Base-by-base conservation (phyloP, 805 yeast genomes). In the Ogataea neopini region DNA sequence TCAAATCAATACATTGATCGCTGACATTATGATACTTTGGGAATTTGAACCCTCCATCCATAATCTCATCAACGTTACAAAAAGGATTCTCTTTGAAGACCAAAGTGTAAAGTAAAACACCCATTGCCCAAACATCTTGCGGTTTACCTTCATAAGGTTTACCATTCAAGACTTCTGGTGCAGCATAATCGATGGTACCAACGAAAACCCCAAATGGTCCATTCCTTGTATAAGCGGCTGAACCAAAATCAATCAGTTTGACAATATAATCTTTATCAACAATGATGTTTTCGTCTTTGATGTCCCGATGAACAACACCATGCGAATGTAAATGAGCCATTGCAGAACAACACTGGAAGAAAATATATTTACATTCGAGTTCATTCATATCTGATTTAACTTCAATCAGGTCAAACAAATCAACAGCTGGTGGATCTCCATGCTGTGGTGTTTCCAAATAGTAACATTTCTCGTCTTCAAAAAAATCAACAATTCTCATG, bases 201-300 rank as follows among this genome's bases (percentile, higher is more conserved):
- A 94, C 98, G 68, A 94, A 92, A 4, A 94, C 96, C 57, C 92
- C 96, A 68, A 92, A 94, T 4, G 98, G 98, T 0, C 97, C 98
- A 69, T 85, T 89, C 54, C 78, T 80, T 17, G 83, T 80, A 64
- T 89, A 89, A 0, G 97, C 96, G 1, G 98, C 96, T 40, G 96
- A 85, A 1, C 99, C 99, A 66, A 90, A 92, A 68, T 92, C 99
- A 61, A 92, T 92, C 52, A 92, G 72, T 63, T 90, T 91, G 44
- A 88, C 84, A 38, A 81, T 75, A 2, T 94, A 95, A 52, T 83
- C 76, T 47, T 83, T 82, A 59, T 91, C 96, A 43, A 92, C 86
- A 58, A 92, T 88, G 40, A 92, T 80, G 61, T 92, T 92, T 58
- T 92, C 99, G 67, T 92, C 99, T 63, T 92, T 92, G 54, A 92